Evolutionary conservation across 179 eudicot species (phyloP), one percentile per base, ranked within the genome.

Genomic region (Spinacia oleracea): DNA sequence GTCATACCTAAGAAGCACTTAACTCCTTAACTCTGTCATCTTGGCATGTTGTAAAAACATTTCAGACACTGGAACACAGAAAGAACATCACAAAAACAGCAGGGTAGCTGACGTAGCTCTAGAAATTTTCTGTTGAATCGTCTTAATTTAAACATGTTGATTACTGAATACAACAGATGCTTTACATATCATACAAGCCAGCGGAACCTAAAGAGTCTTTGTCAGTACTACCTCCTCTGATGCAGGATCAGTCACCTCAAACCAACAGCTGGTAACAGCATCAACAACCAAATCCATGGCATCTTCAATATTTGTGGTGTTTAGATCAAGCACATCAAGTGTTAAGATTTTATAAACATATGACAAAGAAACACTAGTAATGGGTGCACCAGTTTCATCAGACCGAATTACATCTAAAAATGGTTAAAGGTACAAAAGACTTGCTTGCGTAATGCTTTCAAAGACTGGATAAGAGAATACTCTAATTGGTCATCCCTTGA

Each of bases 181-280:
- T 78, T 90, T 88, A 85, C 83, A 86, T 78, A 88, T 91, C 92
- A 90, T 85, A 83, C 97, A 91, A 80, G 97, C 97, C 80, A 91
- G 80, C 32, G 89, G 89, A 80, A 90, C 91, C 78, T 91, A 93
- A 80, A 91, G 97, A 83, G 90, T 90, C 82, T 91, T 91, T 53
- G 89, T 87, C 80, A 91, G 73, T 56, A 90, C 97, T 7, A 90
- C 93, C 83, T 91, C 97, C 78, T 91, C 97, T 25, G 97, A 90
- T 55, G 89, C 85, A 79, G 97, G 93, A 89, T 91, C 97, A 48
- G 97, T 90, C 78, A 91, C 92, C 84, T 90, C 97, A 87, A 91
- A 91, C 21, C 93, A 88, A 81, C 93, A 90, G 79, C 92, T 89
- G 53, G 97, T 91, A 70, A 88, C 91, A 73, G 91, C 88, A 83